These are phyloP conservation scores for Heimioporus sp. DNA, from an alignment of 768 basidiomycete species.

Conservation along the genomic window DNA sequence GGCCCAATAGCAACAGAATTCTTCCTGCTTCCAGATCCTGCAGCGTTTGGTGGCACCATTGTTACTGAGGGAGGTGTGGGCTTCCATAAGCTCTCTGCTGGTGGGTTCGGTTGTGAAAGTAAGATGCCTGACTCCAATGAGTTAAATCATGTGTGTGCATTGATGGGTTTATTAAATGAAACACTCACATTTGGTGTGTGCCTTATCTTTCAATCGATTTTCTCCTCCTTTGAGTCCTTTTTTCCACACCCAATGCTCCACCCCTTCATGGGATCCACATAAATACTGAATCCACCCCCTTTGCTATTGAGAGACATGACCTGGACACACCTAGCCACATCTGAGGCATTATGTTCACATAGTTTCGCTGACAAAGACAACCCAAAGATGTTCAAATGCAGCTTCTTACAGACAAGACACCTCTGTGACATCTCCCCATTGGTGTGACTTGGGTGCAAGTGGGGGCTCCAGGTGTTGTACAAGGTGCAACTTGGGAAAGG, in stretches of 20 bases:
- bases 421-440: slow-evolving; percentile 31
- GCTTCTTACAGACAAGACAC: slow-evolving; percentile 71
- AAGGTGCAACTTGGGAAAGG: slow-evolving; percentile 25
- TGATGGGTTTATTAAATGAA: slow-evolving; percentile 8
- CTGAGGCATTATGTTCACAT: slow-evolving; percentile 51
- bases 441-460: slow-evolving; percentile 28
- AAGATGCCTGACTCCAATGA: slow-evolving; percentile 52
- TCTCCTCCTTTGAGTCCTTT: slow-evolving; percentile 71
- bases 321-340: slow-evolving; percentile 55
- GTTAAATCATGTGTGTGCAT: slow-evolving; percentile 55
- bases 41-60: slow-evolving; percentile 35
- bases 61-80: slow-evolving; percentile 29
- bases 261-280: slow-evolving; percentile 67
- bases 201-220: slow-evolving; percentile 37
- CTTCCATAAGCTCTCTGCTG: slow-evolving; percentile 9
- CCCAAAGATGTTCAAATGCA: slow-evolving; percentile 53
- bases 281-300: slow-evolving; percentile 62
- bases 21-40: slow-evolving; percentile 29
- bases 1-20: slow-evolving; percentile 74
- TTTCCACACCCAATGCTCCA: slow-evolving; percentile 78
- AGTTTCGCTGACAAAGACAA: slow-evolving; percentile 28
- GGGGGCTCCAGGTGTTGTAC: slow-evolving; percentile 13
- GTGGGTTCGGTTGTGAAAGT: slow-evolving; percentile 24
- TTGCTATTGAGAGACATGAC: slow-evolving; percentile 18
- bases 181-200: slow-evolving; percentile 36